Evolutionary conservation across 2,329 filamentous ascomycete species (phyloP), one percentile per base, ranked within the genome.

Genomic region (Teratosphaeria viscida): DNA sequence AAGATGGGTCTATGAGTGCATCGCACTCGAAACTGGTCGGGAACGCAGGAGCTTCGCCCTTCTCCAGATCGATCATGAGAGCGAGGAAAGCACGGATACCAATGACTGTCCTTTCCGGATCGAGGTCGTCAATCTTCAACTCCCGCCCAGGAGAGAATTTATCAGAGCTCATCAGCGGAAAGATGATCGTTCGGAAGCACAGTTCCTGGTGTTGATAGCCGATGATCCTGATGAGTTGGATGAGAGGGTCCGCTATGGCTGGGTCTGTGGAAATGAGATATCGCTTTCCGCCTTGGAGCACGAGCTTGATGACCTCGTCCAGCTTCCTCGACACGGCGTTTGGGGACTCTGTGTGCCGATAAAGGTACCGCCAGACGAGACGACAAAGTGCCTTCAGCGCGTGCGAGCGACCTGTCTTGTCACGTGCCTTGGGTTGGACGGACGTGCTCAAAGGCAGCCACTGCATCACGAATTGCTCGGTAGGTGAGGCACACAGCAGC

Each of bases 31-130:
- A 84, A 11, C 84, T 82, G 54, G 86, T 84, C 1, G 94, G 94
- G 65, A 97, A 96, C 0, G 91, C 89, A 2, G 94, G 94, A 63
- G 85, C 82, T 55, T 92, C 87, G 29, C 87, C 87, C 63, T 88
- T 92, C 73, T 99, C 94, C 29, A 97, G 79, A 72, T 99, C 94
- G 0, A 88, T 83, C 84, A 99, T 92, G 65, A 97, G 90, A 35
- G 88, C 89, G 32, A 99, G 80, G 71, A 97, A 99, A 2, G 94
- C 89, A 63, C 91, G 85, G 63, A 99, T 99, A 2, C 92, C 94
- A 66, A 99, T 89, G n/a, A 97, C 92, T 76, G 96, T 95, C 67
- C 90, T 88, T 70, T 99, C 95, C 0, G 95, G 94, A 63, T 99
- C 94, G 62, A 99, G 81, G 69, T 95, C 90, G 70, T 97, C 94